A percentile compares a stretch with the other conserved stretches of the same genome.
These are phyloP conservation scores for Hypoxylon lienhwacheense DNA, from an alignment of 495 filamentous ascomycete genomes.

Conservation along the genomic window DNA sequence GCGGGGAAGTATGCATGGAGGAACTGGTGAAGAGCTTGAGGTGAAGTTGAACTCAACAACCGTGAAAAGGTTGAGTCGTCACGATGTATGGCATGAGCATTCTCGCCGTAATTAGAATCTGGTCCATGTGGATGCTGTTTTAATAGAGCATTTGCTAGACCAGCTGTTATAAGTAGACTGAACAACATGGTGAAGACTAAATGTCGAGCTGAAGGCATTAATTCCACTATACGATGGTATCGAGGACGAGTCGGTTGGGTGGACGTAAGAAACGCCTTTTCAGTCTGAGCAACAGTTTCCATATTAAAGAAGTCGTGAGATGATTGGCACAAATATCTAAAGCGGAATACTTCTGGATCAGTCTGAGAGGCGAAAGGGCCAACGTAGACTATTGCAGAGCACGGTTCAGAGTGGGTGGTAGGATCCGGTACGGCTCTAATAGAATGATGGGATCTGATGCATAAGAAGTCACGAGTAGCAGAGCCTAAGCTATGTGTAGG, in stretches of 20 bases:
- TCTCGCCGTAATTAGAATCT: constrained; percentile 9
- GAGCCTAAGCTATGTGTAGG: too few species aligned
- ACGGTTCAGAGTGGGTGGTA: constrained; percentile 24
- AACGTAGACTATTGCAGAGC: constrained; percentile 32
- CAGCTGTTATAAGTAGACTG: constrained; percentile 36
- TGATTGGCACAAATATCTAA: constrained; percentile 14
- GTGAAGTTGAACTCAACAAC: constrained; percentile 41
- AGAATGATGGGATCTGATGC: constrained; percentile 6
- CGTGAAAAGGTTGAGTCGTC: constrained; percentile 40
- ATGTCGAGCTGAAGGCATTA: constrained; percentile 31
- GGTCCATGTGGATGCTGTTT: constrained; percentile 18
- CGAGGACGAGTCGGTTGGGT: constrained; percentile 7
- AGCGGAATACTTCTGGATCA: constrained; percentile 13
- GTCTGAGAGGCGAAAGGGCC: constrained; percentile 22
- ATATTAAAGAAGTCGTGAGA: constrained; percentile 16
- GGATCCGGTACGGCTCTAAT: constrained; percentile 14
- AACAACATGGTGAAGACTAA: constrained; percentile 37
- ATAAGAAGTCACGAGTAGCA: too few species aligned
- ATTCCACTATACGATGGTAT: constrained; percentile 27
- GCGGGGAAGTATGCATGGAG: constrained; percentile 45
- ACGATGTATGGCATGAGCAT: constrained; percentile 11
- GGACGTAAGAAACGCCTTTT: constrained; percentile 8
- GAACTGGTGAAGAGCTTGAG: constrained; percentile 43
- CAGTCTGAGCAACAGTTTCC: constrained; percentile 14
- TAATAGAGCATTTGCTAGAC: constrained; percentile 38